Evolutionary conservation across 1,139 yeast species (phyloP).

Genomic region (Sugiyamaella neomexicana): DNA sequence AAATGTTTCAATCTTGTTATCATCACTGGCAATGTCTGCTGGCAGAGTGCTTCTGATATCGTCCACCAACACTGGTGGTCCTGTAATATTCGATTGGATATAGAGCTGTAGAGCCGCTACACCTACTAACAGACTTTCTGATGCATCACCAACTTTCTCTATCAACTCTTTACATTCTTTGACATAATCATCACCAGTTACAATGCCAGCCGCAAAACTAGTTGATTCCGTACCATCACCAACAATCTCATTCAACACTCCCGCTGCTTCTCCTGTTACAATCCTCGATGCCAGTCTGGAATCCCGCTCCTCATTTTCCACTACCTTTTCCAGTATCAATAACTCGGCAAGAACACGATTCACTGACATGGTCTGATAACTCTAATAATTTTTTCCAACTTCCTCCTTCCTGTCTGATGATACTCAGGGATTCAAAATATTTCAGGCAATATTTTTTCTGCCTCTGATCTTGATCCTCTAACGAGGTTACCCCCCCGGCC

Average conservation of each 20-base stretch:
- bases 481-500: not conserved
- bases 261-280: conserved; percentile 1
- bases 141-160: not conserved
- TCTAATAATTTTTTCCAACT: no score
- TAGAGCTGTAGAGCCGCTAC: conserved; percentile 62
- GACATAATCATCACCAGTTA: not conserved
- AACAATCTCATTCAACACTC: not conserved
- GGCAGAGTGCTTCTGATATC: conserved; percentile 16
- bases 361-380: not conserved
- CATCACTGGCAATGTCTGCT: not conserved
- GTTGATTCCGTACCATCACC: not conserved
- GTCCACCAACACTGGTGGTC: conserved; percentile 59
- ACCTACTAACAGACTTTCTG: conserved; percentile 26
- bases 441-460: not conserved
- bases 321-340: not conserved
- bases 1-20: not conserved
- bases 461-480: not conserved
- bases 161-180: not conserved
- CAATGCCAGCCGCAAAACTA: not conserved
- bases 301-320: not conserved
- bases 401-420: no score
- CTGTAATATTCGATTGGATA: conserved; percentile 78
- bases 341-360: not conserved
- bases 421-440: not conserved
- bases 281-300: not conserved